Base-by-base conservation (phyloP, 106 monocot genomes). In the Allium sativum region DNA sequence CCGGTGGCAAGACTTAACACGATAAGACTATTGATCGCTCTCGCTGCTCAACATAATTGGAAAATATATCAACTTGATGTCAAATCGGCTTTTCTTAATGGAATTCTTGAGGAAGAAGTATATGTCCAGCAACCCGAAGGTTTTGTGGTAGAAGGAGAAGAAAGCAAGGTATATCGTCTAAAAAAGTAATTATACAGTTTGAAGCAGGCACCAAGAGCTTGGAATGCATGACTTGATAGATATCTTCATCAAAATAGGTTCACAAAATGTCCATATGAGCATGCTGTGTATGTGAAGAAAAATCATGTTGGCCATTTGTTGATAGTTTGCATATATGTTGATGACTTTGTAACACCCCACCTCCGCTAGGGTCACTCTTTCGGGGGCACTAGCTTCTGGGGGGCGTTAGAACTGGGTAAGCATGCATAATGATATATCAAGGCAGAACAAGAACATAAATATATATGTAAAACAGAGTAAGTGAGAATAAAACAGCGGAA, bases 21-120 rank as follows among this genome's bases (percentile, higher is more conserved):
- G 3, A 31, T 60, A 8, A 60, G 60, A 60, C 42, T 60, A 44
- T 4, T 60, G 7, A 62, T 62, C 13, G 45, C 62, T 11, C 19
- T 62, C 8, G 62, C 17, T 20, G 43, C 46, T 8, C 62, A 62
- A 19, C 1, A 62, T 46, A 20, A 21, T 19, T 62, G 62, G 47
- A 62, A 62, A 14, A 45, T 47, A 18, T 62, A 42, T 48, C 47
- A 62, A 62, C 7, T 62, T 12, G 62, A 62, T 48, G 62, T 62
- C 3, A 62, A 47, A 21, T 62, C 60, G 7, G 60, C 60, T 20
- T 60, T 60, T 13, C 20, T 60, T 8, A 60, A 60, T 60, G 43
- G 43, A 8, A 10, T 12, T 13, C 43, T 60, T 42, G 41, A 60
- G 15, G 60, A 60, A 22, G 56, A 57, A 21, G 60, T 60, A 8